Conservation (phyloP, 768 basidiomycete species). For the Lepiota venenata region DNA sequence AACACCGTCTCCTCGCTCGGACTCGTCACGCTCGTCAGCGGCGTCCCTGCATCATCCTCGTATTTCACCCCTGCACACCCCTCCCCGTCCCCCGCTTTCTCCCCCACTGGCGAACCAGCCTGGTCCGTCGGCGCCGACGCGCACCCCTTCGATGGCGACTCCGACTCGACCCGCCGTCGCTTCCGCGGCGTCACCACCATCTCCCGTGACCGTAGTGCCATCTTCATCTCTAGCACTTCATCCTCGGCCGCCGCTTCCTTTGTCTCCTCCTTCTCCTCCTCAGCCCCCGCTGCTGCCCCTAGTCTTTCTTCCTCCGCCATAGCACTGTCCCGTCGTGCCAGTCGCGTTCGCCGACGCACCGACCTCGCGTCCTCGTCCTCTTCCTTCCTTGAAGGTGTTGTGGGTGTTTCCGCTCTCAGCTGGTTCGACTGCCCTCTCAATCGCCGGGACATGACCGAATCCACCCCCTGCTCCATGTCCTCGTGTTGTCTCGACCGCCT, state of each 20-base stretch:
- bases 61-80: conserved; percentile 31
- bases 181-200: conserved; percentile 2
- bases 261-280: conserved; percentile 3
- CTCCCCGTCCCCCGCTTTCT: conserved; percentile 1
- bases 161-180: background rate
- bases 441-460: background rate
- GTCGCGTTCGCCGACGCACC: conserved; percentile 3
- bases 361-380: conserved; percentile 10
- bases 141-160: conserved; percentile 8
- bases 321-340: background rate
- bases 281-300: background rate
- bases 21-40: conserved; percentile 44
- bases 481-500: conserved; percentile 1
- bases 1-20: conserved; percentile 58
- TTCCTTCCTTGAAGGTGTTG: background rate
- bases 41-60: conserved; percentile 53
- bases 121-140: conserved; percentile 8
- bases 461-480: background rate
- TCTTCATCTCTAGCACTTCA: background rate
- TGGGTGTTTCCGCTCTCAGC: background rate
- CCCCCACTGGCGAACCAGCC: conserved; percentile 11
- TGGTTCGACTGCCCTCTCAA: background rate
- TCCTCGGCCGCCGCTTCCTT: conserved; percentile 5
- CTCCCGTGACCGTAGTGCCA: background rate
- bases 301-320: conserved; percentile 3